Conservation (phyloP, 1,284 basidiomycete species). For the Microbotryum lychnidis-dioicae region DNA sequence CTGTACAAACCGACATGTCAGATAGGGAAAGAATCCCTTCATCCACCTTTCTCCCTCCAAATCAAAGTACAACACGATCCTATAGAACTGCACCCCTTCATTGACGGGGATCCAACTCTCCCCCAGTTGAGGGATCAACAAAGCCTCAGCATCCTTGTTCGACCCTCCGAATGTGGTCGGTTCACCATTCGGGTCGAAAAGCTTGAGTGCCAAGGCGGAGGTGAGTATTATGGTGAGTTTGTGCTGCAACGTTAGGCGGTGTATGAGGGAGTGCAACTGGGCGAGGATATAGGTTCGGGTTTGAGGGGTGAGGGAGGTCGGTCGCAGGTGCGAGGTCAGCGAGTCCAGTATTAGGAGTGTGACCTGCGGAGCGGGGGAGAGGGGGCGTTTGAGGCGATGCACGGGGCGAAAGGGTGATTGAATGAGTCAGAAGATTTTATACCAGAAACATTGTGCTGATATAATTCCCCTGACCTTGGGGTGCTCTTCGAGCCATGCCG, state of each 20-base stretch:
- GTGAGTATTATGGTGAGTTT: slow-evolving; percentile 5
- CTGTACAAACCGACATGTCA: too few relatives aligned
- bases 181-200: slow-evolving; percentile 18
- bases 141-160: slow-evolving; percentile 19
- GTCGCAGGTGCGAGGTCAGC: slow-evolving; percentile 15
- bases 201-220: slow-evolving; percentile 19
- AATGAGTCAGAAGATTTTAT: too few relatives aligned
- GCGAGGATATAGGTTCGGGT: slow-evolving; percentile 3
- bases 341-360: slow-evolving; percentile 26
- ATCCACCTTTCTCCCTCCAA: slow-evolving; percentile 23
- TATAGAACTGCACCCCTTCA: background rate
- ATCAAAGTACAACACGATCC: slow-evolving; percentile 20
- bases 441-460: background rate
- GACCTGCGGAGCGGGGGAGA: slow-evolving; percentile 5
- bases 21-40: background rate
- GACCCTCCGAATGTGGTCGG: slow-evolving; percentile 10
- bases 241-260: too few relatives aligned
- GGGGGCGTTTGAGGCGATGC: background rate
- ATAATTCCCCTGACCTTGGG: background rate
- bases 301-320: slow-evolving; percentile 9
- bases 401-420: background rate
- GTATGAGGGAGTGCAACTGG: background rate
- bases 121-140: slow-evolving; percentile 18
- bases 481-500: slow-evolving; percentile 12
- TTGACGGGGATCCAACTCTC: slow-evolving; percentile 15